Percentiles rank a stretch among this genome's conserved stretches.
phyloP scores from a whole-genome alignment of 2,329 filamentous ascomycete species.

The Corinectria fuckeliana region DNA sequence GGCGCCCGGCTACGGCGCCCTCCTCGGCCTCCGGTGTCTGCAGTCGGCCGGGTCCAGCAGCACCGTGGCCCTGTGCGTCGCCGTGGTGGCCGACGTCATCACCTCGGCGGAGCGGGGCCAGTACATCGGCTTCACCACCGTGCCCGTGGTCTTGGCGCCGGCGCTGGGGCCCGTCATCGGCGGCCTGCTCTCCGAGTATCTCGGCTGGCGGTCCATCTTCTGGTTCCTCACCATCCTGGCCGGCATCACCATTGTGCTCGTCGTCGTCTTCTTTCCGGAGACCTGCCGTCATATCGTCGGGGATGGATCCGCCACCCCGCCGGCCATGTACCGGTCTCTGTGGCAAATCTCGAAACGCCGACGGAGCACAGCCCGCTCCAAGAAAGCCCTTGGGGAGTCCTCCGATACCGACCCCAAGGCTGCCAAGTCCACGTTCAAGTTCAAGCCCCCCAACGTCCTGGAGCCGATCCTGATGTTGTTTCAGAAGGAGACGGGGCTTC shows the following conservation, averaged over 20 bases:
- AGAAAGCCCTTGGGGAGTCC: constrained; percentile 14
- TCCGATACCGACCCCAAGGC: constrained; percentile 22
- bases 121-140: constrained; percentile 61
- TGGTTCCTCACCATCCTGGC: constrained; percentile 64
- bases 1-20: constrained; percentile 54
- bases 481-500: constrained; percentile 50
- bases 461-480: constrained; percentile 49
- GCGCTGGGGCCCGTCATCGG: constrained; percentile 63
- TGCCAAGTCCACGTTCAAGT: constrained; percentile 41
- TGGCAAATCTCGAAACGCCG: constrained; percentile 40
- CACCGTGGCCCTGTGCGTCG: constrained; percentile 63
- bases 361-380: constrained; percentile 10
- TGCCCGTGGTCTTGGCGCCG: constrained; percentile 56
- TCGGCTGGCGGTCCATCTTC: constrained; percentile 67
- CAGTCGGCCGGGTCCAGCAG: constrained; percentile 65
- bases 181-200: constrained; percentile 60
- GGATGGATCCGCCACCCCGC: constrained; percentile 56
- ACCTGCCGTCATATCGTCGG: constrained; percentile 57
- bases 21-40: constrained; percentile 61
- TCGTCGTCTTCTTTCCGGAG: constrained; percentile 60
- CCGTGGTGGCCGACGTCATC: constrained; percentile 68
- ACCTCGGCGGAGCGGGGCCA: constrained; percentile 67
- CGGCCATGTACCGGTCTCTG: constrained; percentile 44
- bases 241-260: constrained; percentile 48
- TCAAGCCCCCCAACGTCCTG: constrained; percentile 50